These are phyloP conservation scores for Limtongozyma cylindracea DNA, from an alignment of 805 yeast species.

Conservation along the genomic window DNA sequence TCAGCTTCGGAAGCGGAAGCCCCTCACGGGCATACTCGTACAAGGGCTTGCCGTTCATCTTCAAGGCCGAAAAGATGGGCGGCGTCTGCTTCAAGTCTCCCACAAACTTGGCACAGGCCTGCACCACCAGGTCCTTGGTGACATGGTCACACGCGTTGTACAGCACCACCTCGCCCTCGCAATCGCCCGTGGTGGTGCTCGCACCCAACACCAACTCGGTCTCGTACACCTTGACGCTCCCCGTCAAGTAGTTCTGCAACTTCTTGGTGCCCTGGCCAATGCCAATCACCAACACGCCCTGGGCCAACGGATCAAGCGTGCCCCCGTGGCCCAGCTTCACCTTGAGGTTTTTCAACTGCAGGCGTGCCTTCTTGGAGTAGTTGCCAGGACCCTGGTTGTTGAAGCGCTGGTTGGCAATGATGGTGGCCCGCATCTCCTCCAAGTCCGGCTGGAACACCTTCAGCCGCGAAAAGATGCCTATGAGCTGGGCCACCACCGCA, in stretches of 20 bases:
- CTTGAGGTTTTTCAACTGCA: no score
- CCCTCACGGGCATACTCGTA: constrained; percentile 89
- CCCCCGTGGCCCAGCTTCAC: constrained; percentile 98
- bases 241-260: constrained; percentile 43
- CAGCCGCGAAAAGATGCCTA: constrained; percentile 33
- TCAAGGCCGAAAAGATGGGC: constrained; percentile 83
- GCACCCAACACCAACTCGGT: constrained; percentile 74
- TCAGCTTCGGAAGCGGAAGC: constrained; percentile 59
- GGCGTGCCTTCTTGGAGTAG: constrained; percentile 23
- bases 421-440: constrained; percentile 19
- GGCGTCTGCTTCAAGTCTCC: constrained; percentile 80
- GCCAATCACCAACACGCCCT: constrained; percentile 85
- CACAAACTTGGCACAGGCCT: constrained; percentile 34
- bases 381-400: constrained; percentile 16
- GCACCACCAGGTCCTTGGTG: constrained; percentile 20
- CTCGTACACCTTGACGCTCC: constrained; percentile 57
- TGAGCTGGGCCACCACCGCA: constrained; percentile 40
- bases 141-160: constrained; percentile 31
- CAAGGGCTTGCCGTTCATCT: constrained; percentile 82
- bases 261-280: constrained; percentile 81
- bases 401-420: constrained; percentile 12
- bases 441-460: constrained; percentile 28
- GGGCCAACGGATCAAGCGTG: constrained; percentile 83
- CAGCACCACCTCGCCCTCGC: constrained; percentile 60
- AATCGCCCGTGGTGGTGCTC: constrained; percentile 83